These are phyloP conservation scores for Hypoxylon sp. DNA, from an alignment of 2,329 filamentous ascomycete species.

Conservation along the genomic window DNA sequence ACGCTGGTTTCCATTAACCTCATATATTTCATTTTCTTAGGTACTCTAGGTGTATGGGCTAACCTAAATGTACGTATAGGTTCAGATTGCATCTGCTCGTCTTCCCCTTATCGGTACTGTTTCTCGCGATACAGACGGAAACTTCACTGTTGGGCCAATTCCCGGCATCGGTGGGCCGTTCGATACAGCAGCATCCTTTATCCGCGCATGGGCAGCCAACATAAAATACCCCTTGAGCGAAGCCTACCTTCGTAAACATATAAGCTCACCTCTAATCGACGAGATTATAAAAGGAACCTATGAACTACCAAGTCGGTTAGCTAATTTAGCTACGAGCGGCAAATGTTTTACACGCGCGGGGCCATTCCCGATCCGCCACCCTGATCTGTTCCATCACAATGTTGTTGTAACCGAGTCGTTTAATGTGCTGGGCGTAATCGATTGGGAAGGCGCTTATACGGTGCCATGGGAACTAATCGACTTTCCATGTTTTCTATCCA, in stretches of 20 bases:
- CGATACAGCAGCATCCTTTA: neutral
- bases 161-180: neutral
- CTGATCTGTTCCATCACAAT: neutral
- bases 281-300: neutral
- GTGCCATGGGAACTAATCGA: neutral
- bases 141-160: neutral
- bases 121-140: neutral
- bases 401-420: neutral
- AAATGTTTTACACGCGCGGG: neutral
- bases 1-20: neutral
- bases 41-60: neutral
- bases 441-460: neutral
- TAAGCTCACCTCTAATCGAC: neutral
- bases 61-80: neutral
- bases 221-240: neutral
- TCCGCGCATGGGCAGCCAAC: slow-evolving; percentile 2
- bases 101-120: neutral
- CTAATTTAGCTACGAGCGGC: neutral
- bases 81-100: neutral
- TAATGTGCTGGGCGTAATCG: neutral
- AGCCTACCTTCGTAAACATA: neutral
- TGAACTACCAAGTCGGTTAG: neutral
- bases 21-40: neutral
- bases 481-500: neutral
- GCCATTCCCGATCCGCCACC: neutral